These are phyloP conservation scores for Nannizziopsis barbatae DNA, from an alignment of 2,329 filamentous ascomycete genomes.

Conservation along the genomic window DNA sequence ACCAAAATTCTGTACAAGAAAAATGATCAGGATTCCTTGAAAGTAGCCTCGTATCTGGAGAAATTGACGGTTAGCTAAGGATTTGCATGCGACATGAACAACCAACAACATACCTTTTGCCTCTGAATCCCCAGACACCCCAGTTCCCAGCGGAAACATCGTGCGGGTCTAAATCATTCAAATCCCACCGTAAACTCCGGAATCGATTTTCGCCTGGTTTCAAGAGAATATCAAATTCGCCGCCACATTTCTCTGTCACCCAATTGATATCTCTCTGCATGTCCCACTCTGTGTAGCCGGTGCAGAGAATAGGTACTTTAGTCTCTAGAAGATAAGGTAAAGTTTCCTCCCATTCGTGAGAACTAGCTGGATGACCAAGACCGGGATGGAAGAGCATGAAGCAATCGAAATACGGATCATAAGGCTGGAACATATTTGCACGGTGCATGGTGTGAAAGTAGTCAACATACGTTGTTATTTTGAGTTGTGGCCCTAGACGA, in stretches of 20 bases:
- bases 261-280: slow-evolving; percentile 87
- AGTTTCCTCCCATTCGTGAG: slow-evolving; percentile 88
- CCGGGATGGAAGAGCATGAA: slow-evolving; percentile 97
- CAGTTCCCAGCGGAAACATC: slow-evolving; percentile 94
- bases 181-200: slow-evolving; percentile 86
- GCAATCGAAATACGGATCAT: slow-evolving; percentile 96
- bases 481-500: slow-evolving; percentile 75
- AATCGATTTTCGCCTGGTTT: slow-evolving; percentile 91
- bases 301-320: slow-evolving; percentile 87
- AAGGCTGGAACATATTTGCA: slow-evolving; percentile 80
- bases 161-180: slow-evolving; percentile 90
- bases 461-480: slow-evolving; percentile 95
- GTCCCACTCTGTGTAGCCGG: slow-evolving; percentile 90
- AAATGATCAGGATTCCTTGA: slow-evolving; percentile 20
- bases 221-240: slow-evolving; percentile 85
- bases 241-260: slow-evolving; percentile 71
- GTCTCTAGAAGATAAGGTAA: slow-evolving; percentile 84
- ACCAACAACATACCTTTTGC: slow-evolving; percentile 62
- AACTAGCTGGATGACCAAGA: slow-evolving; percentile 82
- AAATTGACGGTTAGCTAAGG: slow-evolving; percentile 7
- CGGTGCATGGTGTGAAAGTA: slow-evolving; percentile 96
- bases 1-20: neutral
- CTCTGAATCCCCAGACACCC: slow-evolving; percentile 93
- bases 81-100: slow-evolving; percentile 1
- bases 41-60: slow-evolving; percentile 31